These are phyloP conservation scores for Hypoxylon crocopeplum DNA, from an alignment of 495 filamentous ascomycete species.

Conservation along the genomic window DNA sequence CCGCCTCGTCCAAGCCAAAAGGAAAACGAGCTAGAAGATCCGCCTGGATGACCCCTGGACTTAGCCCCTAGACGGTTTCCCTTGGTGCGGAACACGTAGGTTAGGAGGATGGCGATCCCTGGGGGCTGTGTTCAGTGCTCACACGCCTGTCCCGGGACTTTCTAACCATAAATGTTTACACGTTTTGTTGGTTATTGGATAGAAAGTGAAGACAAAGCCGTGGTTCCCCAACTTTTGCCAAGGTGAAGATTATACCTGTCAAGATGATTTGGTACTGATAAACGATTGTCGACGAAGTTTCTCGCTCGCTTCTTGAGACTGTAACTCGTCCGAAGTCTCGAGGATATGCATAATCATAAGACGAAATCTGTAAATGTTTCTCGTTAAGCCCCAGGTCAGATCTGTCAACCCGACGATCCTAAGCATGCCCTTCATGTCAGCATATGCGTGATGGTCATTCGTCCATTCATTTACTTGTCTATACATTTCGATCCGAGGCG, in stretches of 20 bases:
- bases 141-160: no score
- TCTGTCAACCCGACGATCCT: background rate
- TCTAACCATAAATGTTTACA: no score
- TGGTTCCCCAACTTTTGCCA: no score
- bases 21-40: slow-evolving; percentile 25
- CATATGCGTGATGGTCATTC: background rate
- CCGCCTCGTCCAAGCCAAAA: slow-evolving; percentile 27
- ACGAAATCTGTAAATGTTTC: slow-evolving; percentile 14
- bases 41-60: slow-evolving; percentile 33
- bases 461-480: background rate
- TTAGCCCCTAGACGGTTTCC: slow-evolving; percentile 4
- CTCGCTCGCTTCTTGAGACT: slow-evolving; percentile 1
- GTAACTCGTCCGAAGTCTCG: no score
- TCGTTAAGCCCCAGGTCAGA: slow-evolving; percentile 1
- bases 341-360: no score
- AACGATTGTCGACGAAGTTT: background rate
- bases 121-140: slow-evolving; percentile 11
- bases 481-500: background rate
- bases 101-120: slow-evolving; percentile 30
- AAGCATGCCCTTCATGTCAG: background rate
- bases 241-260: no score
- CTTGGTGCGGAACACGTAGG: slow-evolving; percentile 13
- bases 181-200: no score
- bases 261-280: no score
- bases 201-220: no score